A percentile compares a stretch with the other conserved stretches of the same genome.
phyloP scores from a whole-genome alignment of 805 yeast genomes.

The Grigorovia jiainica region DNA sequence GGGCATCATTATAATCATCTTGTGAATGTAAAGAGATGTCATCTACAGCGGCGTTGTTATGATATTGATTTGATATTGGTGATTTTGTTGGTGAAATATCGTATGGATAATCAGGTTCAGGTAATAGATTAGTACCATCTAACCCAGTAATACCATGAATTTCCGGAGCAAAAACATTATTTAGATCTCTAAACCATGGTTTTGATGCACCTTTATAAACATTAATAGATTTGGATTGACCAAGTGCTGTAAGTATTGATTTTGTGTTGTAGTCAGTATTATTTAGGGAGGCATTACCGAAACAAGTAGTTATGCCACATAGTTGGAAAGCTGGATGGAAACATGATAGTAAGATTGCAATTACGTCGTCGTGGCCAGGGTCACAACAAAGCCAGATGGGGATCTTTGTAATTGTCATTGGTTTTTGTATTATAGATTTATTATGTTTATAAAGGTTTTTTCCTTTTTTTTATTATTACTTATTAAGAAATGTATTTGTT shows the following conservation, averaged over 20 bases:
- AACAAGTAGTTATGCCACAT: slow-evolving; percentile 65
- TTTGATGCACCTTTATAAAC: slow-evolving; percentile 57
- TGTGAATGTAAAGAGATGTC: slow-evolving; percentile 36
- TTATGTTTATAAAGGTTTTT: background rate
- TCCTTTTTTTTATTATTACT: background rate
- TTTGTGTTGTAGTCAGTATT: slow-evolving; percentile 63
- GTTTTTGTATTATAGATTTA: background rate
- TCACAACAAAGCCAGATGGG: slow-evolving; percentile 90
- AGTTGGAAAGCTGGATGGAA: slow-evolving; percentile 50
- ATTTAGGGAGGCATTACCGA: slow-evolving; percentile 58
- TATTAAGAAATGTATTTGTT: too few species aligned
- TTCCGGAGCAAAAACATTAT: slow-evolving; percentile 40
- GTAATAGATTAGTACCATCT: slow-evolving; percentile 62
- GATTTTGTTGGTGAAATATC: slow-evolving; percentile 1
- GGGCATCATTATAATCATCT: slow-evolving; percentile 28
- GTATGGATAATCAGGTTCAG: slow-evolving; percentile 32
- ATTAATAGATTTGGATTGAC: slow-evolving; percentile 36
- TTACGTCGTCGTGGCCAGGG: slow-evolving; percentile 85
- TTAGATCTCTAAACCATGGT: slow-evolving; percentile 42
- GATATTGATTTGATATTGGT: slow-evolving; percentile 17
- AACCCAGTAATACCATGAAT: slow-evolving; percentile 71
- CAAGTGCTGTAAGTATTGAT: slow-evolving; percentile 54
- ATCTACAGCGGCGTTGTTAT: slow-evolving; percentile 34
- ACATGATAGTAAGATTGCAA: slow-evolving; percentile 58
- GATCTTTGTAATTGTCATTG: slow-evolving; percentile 27